These are phyloP conservation scores for Boletellus emodensis DNA, from an alignment of 768 basidiomycete genomes.

Conservation along the genomic window DNA sequence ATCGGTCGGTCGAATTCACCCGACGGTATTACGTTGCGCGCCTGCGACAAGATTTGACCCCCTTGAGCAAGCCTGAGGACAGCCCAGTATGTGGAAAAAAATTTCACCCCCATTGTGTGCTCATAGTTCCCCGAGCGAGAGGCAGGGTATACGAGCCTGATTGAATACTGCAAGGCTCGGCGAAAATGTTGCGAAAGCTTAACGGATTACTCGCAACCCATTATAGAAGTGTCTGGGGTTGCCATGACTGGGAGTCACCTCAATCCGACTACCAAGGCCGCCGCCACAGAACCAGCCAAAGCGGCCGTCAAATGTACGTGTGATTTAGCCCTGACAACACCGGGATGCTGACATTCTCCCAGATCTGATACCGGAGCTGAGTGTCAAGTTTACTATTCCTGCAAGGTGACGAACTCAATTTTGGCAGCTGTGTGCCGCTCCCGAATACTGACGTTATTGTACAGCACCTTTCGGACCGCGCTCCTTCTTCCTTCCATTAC, in stretches of 20 bases:
- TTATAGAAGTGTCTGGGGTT: conserved; percentile 63
- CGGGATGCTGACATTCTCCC: conserved; percentile 26
- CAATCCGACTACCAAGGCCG: conserved; percentile 47
- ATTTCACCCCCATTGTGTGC: not conserved
- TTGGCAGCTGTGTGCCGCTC: conserved; percentile 15
- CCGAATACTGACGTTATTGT: conserved; percentile 21
- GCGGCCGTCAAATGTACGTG: conserved; percentile 57
- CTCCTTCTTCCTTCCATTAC: conserved; percentile 72
- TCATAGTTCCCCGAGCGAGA: conserved; percentile 47
- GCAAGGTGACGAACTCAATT: conserved; percentile 51
- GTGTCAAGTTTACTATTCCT: conserved; percentile 65
- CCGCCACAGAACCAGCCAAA: conserved; percentile 34
- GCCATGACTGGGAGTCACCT: conserved; percentile 53
- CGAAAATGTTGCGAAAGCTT: conserved; percentile 62
- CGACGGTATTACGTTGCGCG: conserved; percentile 57
- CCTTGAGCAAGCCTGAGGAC: conserved; percentile 65
- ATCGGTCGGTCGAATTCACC: conserved; percentile 73
- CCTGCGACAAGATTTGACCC: conserved; percentile 65
- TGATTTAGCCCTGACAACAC: conserved; percentile 13
- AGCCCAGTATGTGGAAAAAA: conserved; percentile 48
- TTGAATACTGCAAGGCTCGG: conserved; percentile 63
- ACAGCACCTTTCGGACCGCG: conserved; percentile 63
- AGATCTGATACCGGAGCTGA: conserved; percentile 87
- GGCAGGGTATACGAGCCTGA: conserved; percentile 51
- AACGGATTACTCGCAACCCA: conserved; percentile 59